Conservation (phyloP, 768 basidiomycete species). For the Lactarius psammicola region DNA sequence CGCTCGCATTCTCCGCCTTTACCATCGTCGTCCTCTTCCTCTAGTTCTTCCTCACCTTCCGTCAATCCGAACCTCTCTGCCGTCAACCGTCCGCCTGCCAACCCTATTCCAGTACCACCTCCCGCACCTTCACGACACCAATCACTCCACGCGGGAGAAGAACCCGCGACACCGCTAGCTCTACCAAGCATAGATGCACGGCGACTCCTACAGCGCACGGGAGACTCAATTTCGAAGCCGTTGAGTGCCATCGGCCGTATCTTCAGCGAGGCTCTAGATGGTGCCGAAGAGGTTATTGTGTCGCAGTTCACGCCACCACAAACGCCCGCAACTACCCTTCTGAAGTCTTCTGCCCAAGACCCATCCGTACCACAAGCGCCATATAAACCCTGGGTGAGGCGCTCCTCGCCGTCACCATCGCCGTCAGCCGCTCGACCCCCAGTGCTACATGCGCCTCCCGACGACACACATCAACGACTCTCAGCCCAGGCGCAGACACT, state of each 20-base stretch:
- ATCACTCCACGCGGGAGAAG: constrained; percentile 72
- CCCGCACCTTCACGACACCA: constrained; percentile 12
- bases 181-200: constrained; percentile 71
- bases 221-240: constrained; percentile 87
- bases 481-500: constrained; percentile 11
- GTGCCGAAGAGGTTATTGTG: constrained; percentile 47
- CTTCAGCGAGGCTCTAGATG: constrained; percentile 79
- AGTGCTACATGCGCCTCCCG: constrained; percentile 35
- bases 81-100: constrained; percentile 21
- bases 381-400: constrained; percentile 70
- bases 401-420: constrained; percentile 44
- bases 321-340: constrained; percentile 9
- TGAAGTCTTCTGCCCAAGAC: not conserved
- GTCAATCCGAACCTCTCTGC: constrained; percentile 32
- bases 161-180: constrained; percentile 79
- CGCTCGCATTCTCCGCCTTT: constrained; percentile 36
- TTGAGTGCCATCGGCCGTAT: constrained; percentile 87
- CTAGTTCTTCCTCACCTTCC: constrained; percentile 30
- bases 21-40: constrained; percentile 34
- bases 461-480: constrained; percentile 49
- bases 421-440: constrained; percentile 28
- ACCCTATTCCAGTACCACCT: constrained; percentile 27
- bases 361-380: constrained; percentile 51
- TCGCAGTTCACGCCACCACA: constrained; percentile 34
- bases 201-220: constrained; percentile 83